These are phyloP conservation scores for Entrophospora sp. DNA, from an alignment of 192 early-diverging fungal genomes.

Conservation along the genomic window DNA sequence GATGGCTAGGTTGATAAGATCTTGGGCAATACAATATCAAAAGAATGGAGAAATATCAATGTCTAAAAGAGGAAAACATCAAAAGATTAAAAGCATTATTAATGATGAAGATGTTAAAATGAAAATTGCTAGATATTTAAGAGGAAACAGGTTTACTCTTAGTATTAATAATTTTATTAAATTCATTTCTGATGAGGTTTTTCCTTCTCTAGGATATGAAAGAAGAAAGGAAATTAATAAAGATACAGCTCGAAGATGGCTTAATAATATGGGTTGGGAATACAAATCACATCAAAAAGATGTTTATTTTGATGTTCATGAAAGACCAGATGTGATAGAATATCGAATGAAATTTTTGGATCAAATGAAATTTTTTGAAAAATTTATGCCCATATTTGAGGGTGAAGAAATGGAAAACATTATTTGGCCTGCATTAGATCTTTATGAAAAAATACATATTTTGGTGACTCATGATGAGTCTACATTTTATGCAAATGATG, in stretches of 20 bases:
- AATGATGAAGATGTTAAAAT: not conserved
- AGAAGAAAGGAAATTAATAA: not conserved
- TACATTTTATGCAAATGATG: slow-evolving; percentile 19
- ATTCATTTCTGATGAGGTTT: not conserved
- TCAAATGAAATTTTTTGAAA: slow-evolving; percentile 3
- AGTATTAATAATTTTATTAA: not conserved
- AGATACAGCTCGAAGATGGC: not conserved
- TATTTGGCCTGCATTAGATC: not conserved
- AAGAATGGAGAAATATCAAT: too few species aligned
- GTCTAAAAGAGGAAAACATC: too few species aligned
- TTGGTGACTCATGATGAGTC: slow-evolving; percentile 14
- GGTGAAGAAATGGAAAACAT: not conserved
- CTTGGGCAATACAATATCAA: too few species aligned
- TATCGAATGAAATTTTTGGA: slow-evolving; percentile 1
- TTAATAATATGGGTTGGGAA: not conserved
- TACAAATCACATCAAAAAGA: not conserved
- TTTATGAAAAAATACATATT: not conserved
- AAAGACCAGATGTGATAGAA: slow-evolving; percentile 5
- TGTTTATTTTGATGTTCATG: too few species aligned
- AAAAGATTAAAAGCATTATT: not conserved
- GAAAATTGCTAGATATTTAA: not conserved
- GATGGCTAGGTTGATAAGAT: too few species aligned
- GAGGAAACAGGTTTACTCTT: too few species aligned
- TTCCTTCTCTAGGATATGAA: not conserved
- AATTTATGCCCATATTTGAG: not conserved